Conservation (phyloP, 1,284 basidiomycete species). For the Ceratobasidium theobromae region DNA sequence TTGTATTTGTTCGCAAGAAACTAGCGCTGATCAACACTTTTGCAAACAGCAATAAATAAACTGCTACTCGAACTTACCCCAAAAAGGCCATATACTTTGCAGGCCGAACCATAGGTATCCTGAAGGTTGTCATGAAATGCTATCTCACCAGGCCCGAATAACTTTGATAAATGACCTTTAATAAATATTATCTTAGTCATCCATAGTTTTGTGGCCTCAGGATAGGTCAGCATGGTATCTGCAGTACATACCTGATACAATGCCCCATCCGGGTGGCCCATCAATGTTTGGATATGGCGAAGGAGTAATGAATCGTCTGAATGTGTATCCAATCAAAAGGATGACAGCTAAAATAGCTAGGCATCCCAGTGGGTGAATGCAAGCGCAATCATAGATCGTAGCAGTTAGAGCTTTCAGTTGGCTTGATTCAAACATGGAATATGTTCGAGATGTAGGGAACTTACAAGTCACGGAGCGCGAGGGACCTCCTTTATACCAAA, state of each 20-base stretch:
- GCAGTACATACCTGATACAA: neutral
- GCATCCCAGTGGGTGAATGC: neutral
- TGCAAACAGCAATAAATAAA: too few species aligned
- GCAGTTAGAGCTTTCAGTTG: too few species aligned
- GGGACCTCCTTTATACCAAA: too few species aligned
- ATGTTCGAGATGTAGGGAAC: too few species aligned
- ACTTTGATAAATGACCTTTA: neutral
- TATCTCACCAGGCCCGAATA: neutral
- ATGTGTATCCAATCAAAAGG: neutral
- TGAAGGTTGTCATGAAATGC: slow-evolving; percentile 11
- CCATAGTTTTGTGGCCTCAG: too few species aligned
- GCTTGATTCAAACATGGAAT: too few species aligned
- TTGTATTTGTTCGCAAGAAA: too few species aligned
- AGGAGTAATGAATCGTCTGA: neutral
- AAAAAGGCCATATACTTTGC: slow-evolving; percentile 7
- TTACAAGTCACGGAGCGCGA: too few species aligned
- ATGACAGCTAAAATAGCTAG: neutral
- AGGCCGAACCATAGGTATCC: neutral
- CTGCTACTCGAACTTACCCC: neutral
- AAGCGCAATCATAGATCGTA: neutral
- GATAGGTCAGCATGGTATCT: neutral
- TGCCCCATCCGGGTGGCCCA: neutral
- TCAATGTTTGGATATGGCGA: neutral
- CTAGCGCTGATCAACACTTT: too few species aligned
- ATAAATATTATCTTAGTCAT: too few species aligned